Evolutionary conservation across 495 filamentous ascomycete species (phyloP).

Genomic region (Xylaria palmicola): DNA sequence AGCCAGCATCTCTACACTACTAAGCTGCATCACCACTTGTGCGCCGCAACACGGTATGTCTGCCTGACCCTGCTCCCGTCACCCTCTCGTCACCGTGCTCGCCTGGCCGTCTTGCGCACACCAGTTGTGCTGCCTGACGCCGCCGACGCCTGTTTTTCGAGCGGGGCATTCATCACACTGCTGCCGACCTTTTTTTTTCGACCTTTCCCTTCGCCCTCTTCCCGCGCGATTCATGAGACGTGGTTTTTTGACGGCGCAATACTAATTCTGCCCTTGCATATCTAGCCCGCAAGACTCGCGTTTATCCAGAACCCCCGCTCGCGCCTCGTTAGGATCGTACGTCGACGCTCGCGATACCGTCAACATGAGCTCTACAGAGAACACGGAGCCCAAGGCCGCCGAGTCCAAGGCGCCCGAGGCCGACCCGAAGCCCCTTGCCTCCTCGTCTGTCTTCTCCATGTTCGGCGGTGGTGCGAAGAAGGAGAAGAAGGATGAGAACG

Average conservation of each 20-base stretch:
- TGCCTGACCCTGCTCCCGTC: constrained; percentile 8
- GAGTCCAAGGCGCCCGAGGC: constrained; percentile 37
- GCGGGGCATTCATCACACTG: constrained; percentile 6
- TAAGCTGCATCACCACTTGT: neutral
- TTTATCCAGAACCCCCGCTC: neutral
- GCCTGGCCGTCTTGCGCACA: neutral
- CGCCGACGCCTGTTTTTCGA: neutral
- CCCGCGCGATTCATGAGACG: no score
- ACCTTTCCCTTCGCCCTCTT: neutral
- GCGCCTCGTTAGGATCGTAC: constrained; percentile 2
- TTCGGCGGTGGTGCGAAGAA: constrained; percentile 92
- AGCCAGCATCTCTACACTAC: neutral
- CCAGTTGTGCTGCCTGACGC: constrained; percentile 8
- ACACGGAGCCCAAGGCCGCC: constrained; percentile 39
- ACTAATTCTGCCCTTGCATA: neutral
- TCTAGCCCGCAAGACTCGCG: neutral
- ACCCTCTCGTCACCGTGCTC: neutral
- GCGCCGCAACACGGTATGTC: constrained; percentile 7
- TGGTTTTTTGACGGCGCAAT: neutral
- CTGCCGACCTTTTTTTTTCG: constrained; percentile 1
- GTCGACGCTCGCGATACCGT: no score
- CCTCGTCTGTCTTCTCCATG: constrained; percentile 81
- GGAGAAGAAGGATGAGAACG: constrained; percentile 73
- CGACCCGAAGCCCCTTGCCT: constrained; percentile 40
- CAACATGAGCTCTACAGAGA: constrained; percentile 46